Percentiles rank a stretch among this genome's conserved stretches.
Evolutionary conservation across 2,329 filamentous ascomycete species (phyloP).

Genomic region (Davidsoniella eucalypti): DNA sequence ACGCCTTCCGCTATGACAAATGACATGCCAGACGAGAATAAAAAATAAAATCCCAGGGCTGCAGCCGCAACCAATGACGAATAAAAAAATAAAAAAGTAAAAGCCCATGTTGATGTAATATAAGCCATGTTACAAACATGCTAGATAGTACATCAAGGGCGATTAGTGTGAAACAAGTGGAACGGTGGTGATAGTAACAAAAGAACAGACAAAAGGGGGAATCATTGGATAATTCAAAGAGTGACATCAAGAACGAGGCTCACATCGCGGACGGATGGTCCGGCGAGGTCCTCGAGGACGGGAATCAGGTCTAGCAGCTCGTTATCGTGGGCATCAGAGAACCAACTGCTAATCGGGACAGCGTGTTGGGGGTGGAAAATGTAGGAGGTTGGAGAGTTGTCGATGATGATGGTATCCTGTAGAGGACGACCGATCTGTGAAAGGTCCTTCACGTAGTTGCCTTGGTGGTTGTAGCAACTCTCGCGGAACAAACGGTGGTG

Average conservation of each 20-base stretch:
- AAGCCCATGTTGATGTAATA: neutral
- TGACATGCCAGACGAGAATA: neutral
- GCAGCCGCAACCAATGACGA: neutral
- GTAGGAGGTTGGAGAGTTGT: slow-evolving; percentile 97
- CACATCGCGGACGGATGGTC: slow-evolving; percentile 78
- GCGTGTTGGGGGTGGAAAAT: slow-evolving; percentile 99
- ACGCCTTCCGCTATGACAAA: slow-evolving; percentile 7
- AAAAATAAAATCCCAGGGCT: slow-evolving; percentile 1
- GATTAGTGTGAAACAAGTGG: too few relatives aligned
- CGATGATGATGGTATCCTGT: slow-evolving; percentile 96
- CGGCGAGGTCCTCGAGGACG: slow-evolving; percentile 90
- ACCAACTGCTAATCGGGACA: slow-evolving; percentile 99
- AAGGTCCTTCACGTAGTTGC: slow-evolving; percentile 98
- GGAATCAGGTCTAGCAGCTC: slow-evolving; percentile 94
- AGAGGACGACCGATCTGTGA: slow-evolving; percentile 93
- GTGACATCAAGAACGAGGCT: slow-evolving; percentile 92
- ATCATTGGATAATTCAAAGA: slow-evolving; percentile 32
- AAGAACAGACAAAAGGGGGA: slow-evolving; percentile 17
- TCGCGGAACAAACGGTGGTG: slow-evolving; percentile 94
- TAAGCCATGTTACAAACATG: too few relatives aligned
- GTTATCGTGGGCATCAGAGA: slow-evolving; percentile 98
- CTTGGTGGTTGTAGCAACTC: slow-evolving; percentile 98
- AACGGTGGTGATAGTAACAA: slow-evolving; percentile 14
- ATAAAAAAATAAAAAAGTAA: slow-evolving; percentile 18
- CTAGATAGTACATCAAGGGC: too few relatives aligned